Conservation (phyloP, 441 rosid genomes). For the Euphorbia celastroides region DNA sequence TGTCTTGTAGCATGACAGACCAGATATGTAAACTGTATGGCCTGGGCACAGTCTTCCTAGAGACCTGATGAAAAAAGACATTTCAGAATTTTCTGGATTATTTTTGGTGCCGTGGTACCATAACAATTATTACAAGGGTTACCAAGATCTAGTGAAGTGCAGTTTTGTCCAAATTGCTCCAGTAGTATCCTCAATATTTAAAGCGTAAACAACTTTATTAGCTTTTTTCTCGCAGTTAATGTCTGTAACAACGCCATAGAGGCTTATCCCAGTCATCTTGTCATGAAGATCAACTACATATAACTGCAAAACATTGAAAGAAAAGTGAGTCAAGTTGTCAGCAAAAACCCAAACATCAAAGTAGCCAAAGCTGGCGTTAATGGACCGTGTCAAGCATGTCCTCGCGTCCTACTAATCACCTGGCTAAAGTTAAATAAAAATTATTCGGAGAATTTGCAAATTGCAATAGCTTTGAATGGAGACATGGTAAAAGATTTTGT, state of each 20-base stretch:
- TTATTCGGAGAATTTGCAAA: not conserved
- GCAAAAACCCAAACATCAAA: not conserved
- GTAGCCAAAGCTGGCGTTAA: not conserved
- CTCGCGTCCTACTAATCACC: not conserved
- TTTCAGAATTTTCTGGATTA: not conserved
- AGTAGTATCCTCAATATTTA: slow-evolving; percentile 65
- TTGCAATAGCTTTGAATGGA: not conserved
- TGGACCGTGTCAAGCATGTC: not conserved
- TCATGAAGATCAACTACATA: slow-evolving; percentile 53
- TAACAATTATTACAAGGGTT: slow-evolving; percentile 16
- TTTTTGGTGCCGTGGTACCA: not conserved
- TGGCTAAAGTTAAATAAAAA: not conserved
- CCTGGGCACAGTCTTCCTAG: slow-evolving; percentile 73
- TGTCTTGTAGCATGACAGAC: slow-evolving; percentile 60
- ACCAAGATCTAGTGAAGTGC: slow-evolving; percentile 73
- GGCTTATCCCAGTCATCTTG: slow-evolving; percentile 84
- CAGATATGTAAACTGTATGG: slow-evolving; percentile 63
- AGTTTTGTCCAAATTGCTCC: slow-evolving; percentile 74
- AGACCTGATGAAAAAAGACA: slow-evolving; percentile 54
- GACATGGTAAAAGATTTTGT: not conserved
- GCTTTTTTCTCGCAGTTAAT: slow-evolving; percentile 36
- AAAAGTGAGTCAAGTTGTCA: slow-evolving; percentile 26
- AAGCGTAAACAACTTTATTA: slow-evolving; percentile 41
- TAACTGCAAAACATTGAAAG: slow-evolving; percentile 57
- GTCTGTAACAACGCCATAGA: slow-evolving; percentile 67